Evolutionary conservation across 1,284 basidiomycete species (phyloP), one percentile per base, ranked within the genome.

Genomic region (Blastosporella zonata): DNA sequence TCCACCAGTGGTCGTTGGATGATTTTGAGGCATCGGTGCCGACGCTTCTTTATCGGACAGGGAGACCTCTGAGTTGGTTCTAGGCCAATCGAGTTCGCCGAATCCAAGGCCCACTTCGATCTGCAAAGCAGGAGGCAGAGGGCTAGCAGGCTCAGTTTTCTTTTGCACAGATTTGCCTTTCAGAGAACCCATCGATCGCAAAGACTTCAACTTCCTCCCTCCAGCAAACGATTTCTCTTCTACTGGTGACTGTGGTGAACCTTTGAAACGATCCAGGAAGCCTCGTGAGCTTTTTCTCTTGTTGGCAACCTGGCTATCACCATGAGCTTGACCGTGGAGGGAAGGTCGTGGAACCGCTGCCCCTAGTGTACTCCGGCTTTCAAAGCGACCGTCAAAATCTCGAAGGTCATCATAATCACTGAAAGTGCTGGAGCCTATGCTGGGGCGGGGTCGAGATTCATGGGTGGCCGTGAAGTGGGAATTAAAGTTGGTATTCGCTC

Each of bases 341-440:
- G 67, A 46, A 64, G 69, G 27, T 60, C 68, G 61, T 55, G 68
- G 57, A 55, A 67, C 53, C 54, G 71, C 54, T 33, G 67, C 71
- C 4, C 76, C 83, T 12, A 90, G 64, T 0, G 86, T 90, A 57
- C 84, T 90, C 52, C 73, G 75, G 60, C 89, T 91, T 57, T 86
- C 87, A 55, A 91, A 92, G 12, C 84, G 76, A 36, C 90, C 89
- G 27, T 90, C 85, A 50, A 92, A 92, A 63, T 92, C 89, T 25
- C 79, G 73, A 25, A 92, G 66, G 65, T 92, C 90, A 54, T 92
- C 90, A 54, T 91, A 92, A 57, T 91, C 89, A 61, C 88, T 90
- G 63, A 88, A 88, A 17, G 71, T 70, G 55, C 79, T 77, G 1
- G 84, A 84, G 25, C 72, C 76, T 21, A 79, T 65, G 50, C 83